Base-by-base conservation (phyloP, 2,329 filamentous ascomycete species). In the Colletotrichum magnum region DNA sequence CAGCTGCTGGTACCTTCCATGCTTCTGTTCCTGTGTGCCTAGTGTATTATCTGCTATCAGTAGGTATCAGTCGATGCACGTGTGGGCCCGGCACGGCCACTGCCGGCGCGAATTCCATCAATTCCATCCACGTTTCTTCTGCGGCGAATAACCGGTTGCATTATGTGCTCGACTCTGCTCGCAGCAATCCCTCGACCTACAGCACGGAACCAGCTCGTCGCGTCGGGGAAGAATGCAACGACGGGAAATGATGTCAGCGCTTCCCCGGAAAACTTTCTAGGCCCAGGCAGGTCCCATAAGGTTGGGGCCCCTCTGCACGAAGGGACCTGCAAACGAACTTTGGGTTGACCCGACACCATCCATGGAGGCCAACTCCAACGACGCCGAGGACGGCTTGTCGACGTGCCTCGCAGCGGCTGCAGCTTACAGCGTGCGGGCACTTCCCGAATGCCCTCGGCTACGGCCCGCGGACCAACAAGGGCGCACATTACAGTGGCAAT, bases 281-380 rank as follows among this genome's bases (percentile, higher is more conserved):
- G 13, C 32, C 32, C 10, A 36, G 32, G 32, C 32, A 36, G 26
- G 16, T 50, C 10, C 58, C 48, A 5, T 53, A 41, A 24, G 13
- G 24, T 12, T 21, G 45, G 45, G 32, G 12, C 39, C 36, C 9
- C 28, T 13, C 53, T 64, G 65, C 59, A 58, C 36, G 45, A 64
- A 58, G 59, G 59, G 59, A 53, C 36, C 39, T 64, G 53, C 53
- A 47, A 68, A 39, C 36, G 65, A 53, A 52, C 47, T 39, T 58
- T 41, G 45, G 53, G n/a, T 60, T 51, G 39, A 18, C 13, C 43
- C 47, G 45, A 32, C 43, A 41, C 58, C 21, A 50, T 24, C n/a
- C 57, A 28, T 15, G 47, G 43, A 39, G 15, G 32, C 21, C 18
- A 24, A 50, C n/a, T 32, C 41, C 24, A 41, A 15, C 54, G 39